These are phyloP conservation scores for Geotrichum klebahnii DNA, from an alignment of 1,139 yeast genomes.

Conservation along the genomic window DNA sequence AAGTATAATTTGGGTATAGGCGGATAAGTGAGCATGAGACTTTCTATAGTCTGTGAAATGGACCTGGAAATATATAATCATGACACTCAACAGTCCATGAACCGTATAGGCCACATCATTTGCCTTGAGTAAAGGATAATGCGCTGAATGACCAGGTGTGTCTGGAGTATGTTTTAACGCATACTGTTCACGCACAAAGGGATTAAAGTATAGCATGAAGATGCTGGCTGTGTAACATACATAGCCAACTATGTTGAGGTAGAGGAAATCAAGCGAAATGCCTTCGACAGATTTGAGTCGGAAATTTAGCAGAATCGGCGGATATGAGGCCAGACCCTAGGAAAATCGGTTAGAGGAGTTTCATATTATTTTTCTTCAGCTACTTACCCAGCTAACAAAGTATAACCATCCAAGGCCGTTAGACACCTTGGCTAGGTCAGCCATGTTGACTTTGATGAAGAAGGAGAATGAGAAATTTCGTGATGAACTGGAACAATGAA, in stretches of 20 bases:
- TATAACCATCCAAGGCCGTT: conserved; percentile 34
- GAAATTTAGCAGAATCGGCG: conserved; percentile 43
- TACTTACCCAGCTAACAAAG: conserved; percentile 33
- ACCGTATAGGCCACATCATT: conserved; percentile 45
- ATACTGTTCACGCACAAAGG: conserved; percentile 42
- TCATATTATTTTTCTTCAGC: too few species aligned
- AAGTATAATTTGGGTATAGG: conserved; percentile 26
- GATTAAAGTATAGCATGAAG: conserved; percentile 40
- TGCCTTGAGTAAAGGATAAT: conserved; percentile 43
- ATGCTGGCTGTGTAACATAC: conserved; percentile 43
- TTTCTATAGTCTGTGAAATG: conserved; percentile 38
- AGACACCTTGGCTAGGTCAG: conserved; percentile 24
- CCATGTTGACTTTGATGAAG: too few species aligned
- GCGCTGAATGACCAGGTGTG: conserved; percentile 13
- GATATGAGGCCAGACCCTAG: conserved; percentile 48
- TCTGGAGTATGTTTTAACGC: conserved; percentile 34
- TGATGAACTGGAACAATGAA: too few species aligned
- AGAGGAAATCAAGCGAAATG: conserved; percentile 44
- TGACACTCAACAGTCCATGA: conserved; percentile 43
- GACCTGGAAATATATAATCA: conserved; percentile 41
- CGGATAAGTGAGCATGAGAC: conserved; percentile 26
- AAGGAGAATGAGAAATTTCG: too few species aligned
- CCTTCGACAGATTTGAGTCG: conserved; percentile 45
- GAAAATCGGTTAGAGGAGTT: conserved; percentile 18
- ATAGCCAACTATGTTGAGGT: conserved; percentile 45